Base-by-base conservation (phyloP, 345 rosid genomes). In the Populus deltoides region DNA sequence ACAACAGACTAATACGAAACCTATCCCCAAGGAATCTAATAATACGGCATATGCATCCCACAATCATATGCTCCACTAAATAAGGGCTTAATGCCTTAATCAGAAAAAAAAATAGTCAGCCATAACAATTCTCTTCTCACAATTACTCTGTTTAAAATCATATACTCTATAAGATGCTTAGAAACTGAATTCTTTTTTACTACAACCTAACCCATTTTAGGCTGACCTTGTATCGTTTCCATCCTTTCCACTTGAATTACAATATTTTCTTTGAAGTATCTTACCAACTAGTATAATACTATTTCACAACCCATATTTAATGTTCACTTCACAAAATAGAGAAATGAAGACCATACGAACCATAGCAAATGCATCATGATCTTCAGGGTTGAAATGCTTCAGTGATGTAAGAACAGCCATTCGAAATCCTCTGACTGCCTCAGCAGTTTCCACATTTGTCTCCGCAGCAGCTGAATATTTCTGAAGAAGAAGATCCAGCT, bases 401-500 rank as follows among this genome's bases (percentile, higher is more conserved):
- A 96, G 86, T 68, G 97, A 85, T n/a, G 97, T 93, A 65, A 96
- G 86, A 81, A 96, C 99, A 83, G 97, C 93, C 97, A 96, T 93
- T 75, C 94, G 89, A 83, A 93, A 96, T 87, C 98, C 93, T 87
- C 97, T 89, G 80, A 90, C 92, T 84, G 92, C 93, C 86, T 92
- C 94, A 79, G 92, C 93, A 81, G 93, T 85, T 82, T 93, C 91
- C 6, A 93, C 84, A 78, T 87, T 87, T 66, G 89, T 81, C 67
- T 91, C 98, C 80, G 93, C 98, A 82, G 97, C 99, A 81, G 97
- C 91, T 41, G 97, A 89, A 80, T 87, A 93, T 81, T 93, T 93
- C 78, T 90, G 98, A 83, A 96, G 99, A 76, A 96, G 92, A 77
- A 96, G 92, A 83, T 93, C 95, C 81, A 96, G 91, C 81, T 96